Conservation (phyloP, 305 asterid genomes). For the Stenogyne calaminthoides region DNA sequence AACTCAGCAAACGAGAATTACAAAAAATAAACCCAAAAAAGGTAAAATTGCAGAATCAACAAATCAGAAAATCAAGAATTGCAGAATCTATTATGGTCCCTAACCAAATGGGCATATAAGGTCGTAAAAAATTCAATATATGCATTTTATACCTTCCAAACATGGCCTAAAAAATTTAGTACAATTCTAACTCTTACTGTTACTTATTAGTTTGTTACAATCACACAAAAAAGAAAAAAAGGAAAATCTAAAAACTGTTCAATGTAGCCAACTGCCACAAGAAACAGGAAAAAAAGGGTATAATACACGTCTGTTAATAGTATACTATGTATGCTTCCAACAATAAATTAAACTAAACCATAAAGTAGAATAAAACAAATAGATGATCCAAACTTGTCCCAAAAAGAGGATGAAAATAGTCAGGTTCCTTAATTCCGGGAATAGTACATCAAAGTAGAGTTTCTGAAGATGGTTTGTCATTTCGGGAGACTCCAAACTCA, state of each 20-base stretch:
- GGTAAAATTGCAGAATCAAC: no score
- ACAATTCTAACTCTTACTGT: no score
- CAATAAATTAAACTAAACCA: not conserved
- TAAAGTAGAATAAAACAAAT: not conserved
- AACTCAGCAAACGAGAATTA: no score
- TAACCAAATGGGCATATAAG: no score
- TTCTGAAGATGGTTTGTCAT: not conserved
- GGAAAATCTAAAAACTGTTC: not conserved
- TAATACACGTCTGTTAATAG: not conserved
- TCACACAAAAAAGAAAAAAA: not conserved
- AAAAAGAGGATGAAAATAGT: not conserved
- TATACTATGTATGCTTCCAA: not conserved
- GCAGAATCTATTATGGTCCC: no score
- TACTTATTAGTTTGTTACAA: not conserved
- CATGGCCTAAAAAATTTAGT: no score
- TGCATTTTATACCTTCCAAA: no score
- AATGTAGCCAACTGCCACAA: not conserved
- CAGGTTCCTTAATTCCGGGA: not conserved
- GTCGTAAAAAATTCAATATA: no score
- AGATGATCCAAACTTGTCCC: not conserved
- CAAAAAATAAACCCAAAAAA: no score
- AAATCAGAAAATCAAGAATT: no score
- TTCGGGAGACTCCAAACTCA: conserved; percentile 31
- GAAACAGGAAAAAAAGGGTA: not conserved
- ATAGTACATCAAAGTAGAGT: not conserved